Conservation (phyloP, 169 alveolate genomes). For the Blepharisma undulans region DNA sequence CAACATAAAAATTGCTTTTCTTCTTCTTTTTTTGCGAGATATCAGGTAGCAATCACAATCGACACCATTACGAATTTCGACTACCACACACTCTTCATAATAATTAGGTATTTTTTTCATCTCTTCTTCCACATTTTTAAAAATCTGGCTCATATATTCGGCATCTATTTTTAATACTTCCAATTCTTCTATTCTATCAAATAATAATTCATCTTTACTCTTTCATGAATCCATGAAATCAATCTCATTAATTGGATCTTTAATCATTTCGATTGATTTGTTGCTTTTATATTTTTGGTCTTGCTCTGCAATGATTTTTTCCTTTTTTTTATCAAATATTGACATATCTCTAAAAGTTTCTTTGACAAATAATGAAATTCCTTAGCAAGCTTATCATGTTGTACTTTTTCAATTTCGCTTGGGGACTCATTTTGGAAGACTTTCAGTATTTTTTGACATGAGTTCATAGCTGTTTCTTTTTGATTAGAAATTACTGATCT, state of each 20-base stretch:
- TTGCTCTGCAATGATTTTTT: too few species aligned
- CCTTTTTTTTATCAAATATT: neutral
- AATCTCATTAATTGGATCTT: too few species aligned
- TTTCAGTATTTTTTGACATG: neutral
- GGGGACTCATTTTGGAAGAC: neutral
- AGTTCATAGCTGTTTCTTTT: neutral
- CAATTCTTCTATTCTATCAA: too few species aligned
- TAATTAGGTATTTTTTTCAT: too few species aligned
- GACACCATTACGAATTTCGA: too few species aligned
- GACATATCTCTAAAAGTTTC: neutral
- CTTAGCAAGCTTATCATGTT: neutral
- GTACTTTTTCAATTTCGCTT: neutral
- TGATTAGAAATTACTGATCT: neutral
- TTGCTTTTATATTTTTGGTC: too few species aligned
- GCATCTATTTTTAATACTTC: neutral
- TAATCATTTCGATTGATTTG: too few species aligned
- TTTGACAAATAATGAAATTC: neutral
- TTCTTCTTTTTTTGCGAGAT: too few species aligned
- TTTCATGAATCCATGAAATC: too few species aligned
- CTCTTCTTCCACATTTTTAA: slow-evolving; percentile 22
- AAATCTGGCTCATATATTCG: neutral
- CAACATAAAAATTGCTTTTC: neutral
- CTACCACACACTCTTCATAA: neutral
- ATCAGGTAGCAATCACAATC: too few species aligned
- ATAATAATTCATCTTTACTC: too few species aligned